Evolutionary conservation across 371 early-diverging fungal genomes (phyloP).

Genomic region (Ordospora colligata): DNA sequence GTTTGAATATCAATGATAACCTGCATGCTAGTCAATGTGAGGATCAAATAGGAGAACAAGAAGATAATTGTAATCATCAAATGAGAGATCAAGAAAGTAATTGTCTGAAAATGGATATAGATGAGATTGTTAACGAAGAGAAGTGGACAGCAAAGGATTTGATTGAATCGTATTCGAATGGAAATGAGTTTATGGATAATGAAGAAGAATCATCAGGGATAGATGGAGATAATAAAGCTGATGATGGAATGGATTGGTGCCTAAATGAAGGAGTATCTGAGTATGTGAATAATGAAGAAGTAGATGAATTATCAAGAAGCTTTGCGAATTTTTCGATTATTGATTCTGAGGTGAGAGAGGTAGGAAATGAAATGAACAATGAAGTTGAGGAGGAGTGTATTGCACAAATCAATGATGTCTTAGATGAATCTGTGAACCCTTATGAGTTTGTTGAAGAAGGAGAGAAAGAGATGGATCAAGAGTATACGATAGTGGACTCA

Average conservation of each 20-base stretch:
- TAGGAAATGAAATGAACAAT: background rate
- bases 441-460: background rate
- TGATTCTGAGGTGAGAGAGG: background rate
- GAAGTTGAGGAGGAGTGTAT: background rate
- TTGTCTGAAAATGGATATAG: background rate
- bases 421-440: background rate
- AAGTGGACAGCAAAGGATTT: background rate
- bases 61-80: no score
- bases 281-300: background rate
- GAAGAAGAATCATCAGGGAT: background rate
- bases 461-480: background rate
- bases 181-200: background rate
- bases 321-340: constrained; percentile 3
- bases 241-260: background rate
- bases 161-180: background rate
- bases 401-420: background rate
- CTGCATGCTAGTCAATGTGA: background rate
- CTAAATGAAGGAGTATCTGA: background rate
- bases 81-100: no score
- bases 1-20: background rate
- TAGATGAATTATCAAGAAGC: background rate
- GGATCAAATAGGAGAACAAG: background rate
- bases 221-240: background rate
- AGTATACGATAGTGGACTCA: constrained; percentile 1
- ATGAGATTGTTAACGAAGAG: background rate